Conservation (phyloP, 495 filamentous ascomycete species). For the Apiosordaria backusii region DNA sequence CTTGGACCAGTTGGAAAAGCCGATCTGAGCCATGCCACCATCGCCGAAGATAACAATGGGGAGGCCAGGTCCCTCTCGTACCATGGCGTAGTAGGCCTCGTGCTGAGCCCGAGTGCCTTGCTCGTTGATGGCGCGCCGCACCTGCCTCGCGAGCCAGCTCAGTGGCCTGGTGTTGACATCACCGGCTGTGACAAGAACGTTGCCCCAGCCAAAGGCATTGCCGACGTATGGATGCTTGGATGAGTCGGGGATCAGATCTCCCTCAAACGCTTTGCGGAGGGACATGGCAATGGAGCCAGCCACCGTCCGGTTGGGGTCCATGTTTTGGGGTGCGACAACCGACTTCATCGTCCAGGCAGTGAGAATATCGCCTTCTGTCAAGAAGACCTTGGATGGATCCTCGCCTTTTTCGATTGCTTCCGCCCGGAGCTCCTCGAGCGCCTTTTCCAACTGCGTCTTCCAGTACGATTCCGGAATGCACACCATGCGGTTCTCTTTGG, state of each 20-base stretch:
- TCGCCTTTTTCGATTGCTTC: slow-evolving; percentile 27
- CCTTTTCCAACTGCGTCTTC: slow-evolving; percentile 20
- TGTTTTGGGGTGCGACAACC: slow-evolving; percentile 18
- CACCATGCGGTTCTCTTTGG: slow-evolving; percentile 38
- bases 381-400: slow-evolving; percentile 34
- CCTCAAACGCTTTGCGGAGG: slow-evolving; percentile 25
- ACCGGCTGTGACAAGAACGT: slow-evolving; percentile 33
- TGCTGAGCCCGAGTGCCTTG: slow-evolving; percentile 45
- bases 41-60: slow-evolving; percentile 40
- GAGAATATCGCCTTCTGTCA: slow-evolving; percentile 43
- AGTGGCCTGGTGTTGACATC: slow-evolving; percentile 41
- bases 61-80: slow-evolving; percentile 18
- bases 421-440: slow-evolving; percentile 27
- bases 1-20: slow-evolving; percentile 46
- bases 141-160: slow-evolving; percentile 35
- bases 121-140: slow-evolving; percentile 41
- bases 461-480: slow-evolving; percentile 31
- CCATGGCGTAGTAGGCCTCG: slow-evolving; percentile 36
- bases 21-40: slow-evolving; percentile 37
- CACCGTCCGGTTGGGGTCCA: slow-evolving; percentile 20
- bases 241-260: slow-evolving; percentile 27
- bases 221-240: slow-evolving; percentile 30
- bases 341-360: slow-evolving; percentile 37
- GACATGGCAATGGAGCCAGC: slow-evolving; percentile 30
- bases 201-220: slow-evolving; percentile 33